phyloP scores from a whole-genome alignment of 495 filamentous ascomycete species.

The Penicillium lagena region DNA sequence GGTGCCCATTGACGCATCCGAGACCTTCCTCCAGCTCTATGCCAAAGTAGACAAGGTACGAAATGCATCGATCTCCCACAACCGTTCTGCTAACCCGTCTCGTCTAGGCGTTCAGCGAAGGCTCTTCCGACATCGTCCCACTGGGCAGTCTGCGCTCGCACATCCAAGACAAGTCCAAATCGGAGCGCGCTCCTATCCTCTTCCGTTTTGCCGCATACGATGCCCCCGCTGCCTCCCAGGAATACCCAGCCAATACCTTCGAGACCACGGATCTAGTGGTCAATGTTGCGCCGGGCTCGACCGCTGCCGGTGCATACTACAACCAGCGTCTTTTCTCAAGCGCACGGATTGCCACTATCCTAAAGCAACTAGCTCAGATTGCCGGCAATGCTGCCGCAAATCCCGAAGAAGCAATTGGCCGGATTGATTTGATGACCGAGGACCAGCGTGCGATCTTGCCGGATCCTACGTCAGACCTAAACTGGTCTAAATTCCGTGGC shows the following conservation, averaged over 20 bases:
- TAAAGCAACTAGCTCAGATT: constrained; percentile 39
- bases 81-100: constrained; percentile 1
- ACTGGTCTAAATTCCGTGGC: constrained; percentile 78
- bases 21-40: constrained; percentile 37
- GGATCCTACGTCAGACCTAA: constrained; percentile 68
- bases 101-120: constrained; percentile 31
- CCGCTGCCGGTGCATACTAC: constrained; percentile 36
- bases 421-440: constrained; percentile 42
- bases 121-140: constrained; percentile 40
- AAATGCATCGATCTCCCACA: neutral
- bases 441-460: constrained; percentile 48
- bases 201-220: constrained; percentile 47
- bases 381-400: constrained; percentile 36
- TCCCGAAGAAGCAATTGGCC: constrained; percentile 38
- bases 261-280: constrained; percentile 43
- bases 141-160: constrained; percentile 37
- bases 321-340: constrained; percentile 47
- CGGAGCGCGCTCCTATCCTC: constrained; percentile 34
- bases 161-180: constrained; percentile 38
- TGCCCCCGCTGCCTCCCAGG: constrained; percentile 39
- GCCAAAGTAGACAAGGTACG: constrained; percentile 42
- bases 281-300: constrained; percentile 34
- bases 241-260: constrained; percentile 39
- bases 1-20: constrained; percentile 30
- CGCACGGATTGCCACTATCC: constrained; percentile 36